These are phyloP conservation scores for Euphorbia schlechtendalii DNA, from an alignment of 441 rosid species.

Conservation along the genomic window DNA sequence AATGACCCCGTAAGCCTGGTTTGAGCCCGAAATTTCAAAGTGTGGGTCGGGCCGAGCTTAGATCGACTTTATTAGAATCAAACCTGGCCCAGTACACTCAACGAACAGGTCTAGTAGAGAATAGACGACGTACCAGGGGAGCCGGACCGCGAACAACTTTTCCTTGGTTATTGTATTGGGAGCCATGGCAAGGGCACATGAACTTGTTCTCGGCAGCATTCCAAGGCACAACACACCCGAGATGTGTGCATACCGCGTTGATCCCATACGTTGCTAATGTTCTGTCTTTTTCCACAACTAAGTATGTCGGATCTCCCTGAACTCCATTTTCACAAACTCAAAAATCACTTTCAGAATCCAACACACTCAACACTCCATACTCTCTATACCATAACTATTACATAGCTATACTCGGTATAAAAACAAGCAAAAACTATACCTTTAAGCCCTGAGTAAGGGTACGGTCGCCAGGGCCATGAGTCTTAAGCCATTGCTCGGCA, in stretches of 20 bases:
- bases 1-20: no score
- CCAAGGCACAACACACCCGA: constrained; percentile 96
- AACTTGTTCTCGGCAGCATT: constrained; percentile 87
- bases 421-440: constrained; percentile 22
- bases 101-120: no score
- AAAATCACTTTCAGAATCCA: no score
- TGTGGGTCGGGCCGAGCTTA: no score
- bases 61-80: no score
- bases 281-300: constrained; percentile 84
- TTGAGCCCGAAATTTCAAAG: no score
- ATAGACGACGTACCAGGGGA: constrained; percentile 50
- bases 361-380: no score
- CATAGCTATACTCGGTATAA: no score
- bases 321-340: constrained; percentile 4
- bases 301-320: constrained; percentile 98
- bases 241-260: constrained; percentile 91
- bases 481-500: constrained; percentile 69
- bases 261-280: constrained; percentile 83
- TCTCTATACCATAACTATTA: no score
- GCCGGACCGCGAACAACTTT: constrained; percentile 98
- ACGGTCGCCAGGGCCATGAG: constrained; percentile 79
- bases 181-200: constrained; percentile 98
- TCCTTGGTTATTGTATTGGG: constrained; percentile 94
- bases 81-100: no score
- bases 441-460: constrained; percentile 85